Percentiles rank a stretch among this genome's conserved stretches.
These are phyloP conservation scores for Pleurotus cornucopiae DNA, from an alignment of 768 basidiomycete species.

Conservation along the genomic window DNA sequence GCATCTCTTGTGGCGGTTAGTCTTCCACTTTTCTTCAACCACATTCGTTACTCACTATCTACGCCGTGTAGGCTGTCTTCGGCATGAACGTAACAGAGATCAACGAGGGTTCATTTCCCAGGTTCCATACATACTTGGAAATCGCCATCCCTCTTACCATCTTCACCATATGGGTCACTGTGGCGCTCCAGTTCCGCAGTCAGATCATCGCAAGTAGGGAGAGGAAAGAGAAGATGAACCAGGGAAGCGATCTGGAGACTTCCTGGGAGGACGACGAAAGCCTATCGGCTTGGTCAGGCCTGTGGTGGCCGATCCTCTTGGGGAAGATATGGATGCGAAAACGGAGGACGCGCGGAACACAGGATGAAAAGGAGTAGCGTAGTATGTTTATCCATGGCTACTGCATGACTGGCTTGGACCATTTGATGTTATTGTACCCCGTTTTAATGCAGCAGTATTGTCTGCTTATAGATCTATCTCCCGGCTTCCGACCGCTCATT, in stretches of 20 bases:
- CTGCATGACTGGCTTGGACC: no score
- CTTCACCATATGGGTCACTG: slow-evolving; percentile 38
- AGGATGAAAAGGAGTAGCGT: no score
- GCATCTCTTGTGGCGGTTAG: slow-evolving; percentile 44
- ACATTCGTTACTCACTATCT: background rate
- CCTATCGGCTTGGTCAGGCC: background rate
- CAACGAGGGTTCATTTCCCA: slow-evolving; percentile 21
- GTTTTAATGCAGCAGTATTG: no score
- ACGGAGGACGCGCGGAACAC: background rate
- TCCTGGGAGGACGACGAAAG: slow-evolving; percentile 1
- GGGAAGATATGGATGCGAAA: background rate
- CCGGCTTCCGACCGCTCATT: no score
- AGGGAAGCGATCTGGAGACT: background rate
- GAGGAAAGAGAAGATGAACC: background rate
- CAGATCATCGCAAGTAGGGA: slow-evolving; percentile 8
- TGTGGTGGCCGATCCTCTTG: slow-evolving; percentile 4
- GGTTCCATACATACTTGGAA: slow-evolving; percentile 32
- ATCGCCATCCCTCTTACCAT: slow-evolving; percentile 35
- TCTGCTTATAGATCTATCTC: no score
- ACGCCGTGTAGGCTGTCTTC: slow-evolving; percentile 32
- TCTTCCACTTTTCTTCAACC: background rate
- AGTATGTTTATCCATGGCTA: no score
- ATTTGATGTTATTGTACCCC: no score
- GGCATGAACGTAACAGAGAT: slow-evolving; percentile 46
- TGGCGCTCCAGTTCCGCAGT: slow-evolving; percentile 33